Conservation (phyloP, 345 rosid genomes). For the Cardamine chenopodiifolia region DNA sequence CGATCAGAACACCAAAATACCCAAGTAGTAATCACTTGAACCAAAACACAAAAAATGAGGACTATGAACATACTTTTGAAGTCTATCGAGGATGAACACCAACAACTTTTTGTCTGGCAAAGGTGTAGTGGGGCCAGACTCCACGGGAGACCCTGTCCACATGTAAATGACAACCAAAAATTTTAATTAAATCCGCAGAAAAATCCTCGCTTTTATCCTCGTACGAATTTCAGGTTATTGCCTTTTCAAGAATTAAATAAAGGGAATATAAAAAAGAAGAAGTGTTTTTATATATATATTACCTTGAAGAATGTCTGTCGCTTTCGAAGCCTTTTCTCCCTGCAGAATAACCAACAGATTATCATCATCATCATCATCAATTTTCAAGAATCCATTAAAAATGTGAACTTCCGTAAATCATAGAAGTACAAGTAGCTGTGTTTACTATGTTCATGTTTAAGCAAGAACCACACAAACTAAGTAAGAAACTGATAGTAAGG, state of each 20-base stretch:
- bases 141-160: conserved; percentile 81
- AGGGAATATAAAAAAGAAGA: not conserved
- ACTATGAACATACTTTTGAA: conserved; percentile 72
- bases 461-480: conserved; percentile 28
- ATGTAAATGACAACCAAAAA: conserved; percentile 43
- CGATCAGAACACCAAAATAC: conserved; percentile 31
- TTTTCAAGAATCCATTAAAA: conserved; percentile 33
- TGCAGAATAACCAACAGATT: conserved; percentile 52
- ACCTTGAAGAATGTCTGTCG: conserved; percentile 84
- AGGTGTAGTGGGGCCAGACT: conserved; percentile 92
- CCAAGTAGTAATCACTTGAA: conserved; percentile 33
- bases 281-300: conserved; percentile 18
- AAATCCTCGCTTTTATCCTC: conserved; percentile 38
- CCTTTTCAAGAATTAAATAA: conserved; percentile 51
- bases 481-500: conserved; percentile 37
- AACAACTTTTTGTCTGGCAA: conserved; percentile 99
- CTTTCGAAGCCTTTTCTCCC: conserved; percentile 82
- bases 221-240: conserved; percentile 39
- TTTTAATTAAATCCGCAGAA: conserved; percentile 38
- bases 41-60: conserved; percentile 25
- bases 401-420: conserved; percentile 9
- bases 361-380: conserved; percentile 35
- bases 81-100: conserved; percentile 97
- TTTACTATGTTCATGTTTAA: conserved; percentile 12
- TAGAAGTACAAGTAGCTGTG: not conserved